Conservation (phyloP, 306 rosid genomes). For the Cicer yamashitae region DNA sequence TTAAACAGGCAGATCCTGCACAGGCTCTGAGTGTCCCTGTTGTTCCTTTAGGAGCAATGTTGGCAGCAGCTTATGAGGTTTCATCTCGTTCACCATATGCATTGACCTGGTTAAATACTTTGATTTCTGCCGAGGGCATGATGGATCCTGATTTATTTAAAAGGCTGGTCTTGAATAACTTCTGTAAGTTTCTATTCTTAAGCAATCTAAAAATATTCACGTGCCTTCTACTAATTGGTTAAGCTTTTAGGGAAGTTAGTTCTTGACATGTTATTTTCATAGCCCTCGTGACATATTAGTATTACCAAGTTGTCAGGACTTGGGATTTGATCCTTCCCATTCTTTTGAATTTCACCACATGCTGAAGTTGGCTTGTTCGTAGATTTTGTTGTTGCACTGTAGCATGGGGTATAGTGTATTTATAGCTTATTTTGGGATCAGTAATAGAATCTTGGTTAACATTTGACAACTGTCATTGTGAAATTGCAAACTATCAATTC, state of each 20-base stretch:
- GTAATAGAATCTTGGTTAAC: neutral
- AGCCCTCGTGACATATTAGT: neutral
- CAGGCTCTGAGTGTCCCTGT: constrained; percentile 94
- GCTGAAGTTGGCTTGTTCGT: neutral
- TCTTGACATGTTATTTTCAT: constrained; percentile 31
- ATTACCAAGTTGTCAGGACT: constrained; percentile 1
- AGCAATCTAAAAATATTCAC: constrained; percentile 29
- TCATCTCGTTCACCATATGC: constrained; percentile 82
- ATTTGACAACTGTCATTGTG: constrained; percentile 8
- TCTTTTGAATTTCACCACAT: neutral
- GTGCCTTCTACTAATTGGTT: constrained; percentile 13
- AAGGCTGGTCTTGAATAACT: constrained; percentile 91
- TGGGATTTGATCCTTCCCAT: neutral
- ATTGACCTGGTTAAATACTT: constrained; percentile 77
- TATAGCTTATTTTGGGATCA: constrained; percentile 19
- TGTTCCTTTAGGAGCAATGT: constrained; percentile 85
- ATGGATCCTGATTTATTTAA: constrained; percentile 88
- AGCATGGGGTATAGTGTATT: neutral
- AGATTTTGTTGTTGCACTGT: neutral
- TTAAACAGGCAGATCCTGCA: constrained; percentile 95
- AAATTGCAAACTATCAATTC: neutral
- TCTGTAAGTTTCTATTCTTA: constrained; percentile 67
- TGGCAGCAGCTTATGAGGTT: constrained; percentile 92
- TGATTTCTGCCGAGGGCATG: constrained; percentile 94
- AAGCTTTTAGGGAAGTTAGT: constrained; percentile 17